Evolutionary conservation across 2,329 filamentous ascomycete species (phyloP).

Genomic region (Lecanosticta acicola): DNA sequence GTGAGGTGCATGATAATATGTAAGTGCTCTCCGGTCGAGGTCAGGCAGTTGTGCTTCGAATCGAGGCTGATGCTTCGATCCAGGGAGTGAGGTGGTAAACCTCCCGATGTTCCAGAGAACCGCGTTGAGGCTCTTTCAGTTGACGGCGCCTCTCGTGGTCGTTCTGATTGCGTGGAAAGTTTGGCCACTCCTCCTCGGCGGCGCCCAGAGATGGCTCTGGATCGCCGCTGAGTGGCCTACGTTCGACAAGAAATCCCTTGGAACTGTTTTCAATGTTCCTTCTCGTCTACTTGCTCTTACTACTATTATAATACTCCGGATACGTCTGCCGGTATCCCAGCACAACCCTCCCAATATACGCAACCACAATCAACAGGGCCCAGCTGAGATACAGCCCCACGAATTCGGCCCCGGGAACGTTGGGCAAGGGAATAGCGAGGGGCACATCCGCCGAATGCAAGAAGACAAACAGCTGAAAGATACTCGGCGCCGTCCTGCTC

Average conservation of each 20-base stretch:
- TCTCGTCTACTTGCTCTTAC: slow-evolving; percentile 11
- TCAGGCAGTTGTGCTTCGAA: too few relatives aligned
- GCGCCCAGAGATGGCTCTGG: not conserved
- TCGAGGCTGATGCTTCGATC: too few relatives aligned
- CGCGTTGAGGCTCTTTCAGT: not conserved
- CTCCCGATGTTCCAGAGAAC: not conserved
- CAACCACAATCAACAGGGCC: slow-evolving; percentile 15
- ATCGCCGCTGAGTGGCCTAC: too few relatives aligned
- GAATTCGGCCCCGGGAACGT: slow-evolving; percentile 9
- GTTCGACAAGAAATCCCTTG: not conserved
- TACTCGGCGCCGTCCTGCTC: slow-evolving; percentile 11
- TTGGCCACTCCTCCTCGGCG: not conserved
- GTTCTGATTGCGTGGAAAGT: not conserved
- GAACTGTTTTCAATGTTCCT: not conserved
- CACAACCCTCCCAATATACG: slow-evolving; percentile 15
- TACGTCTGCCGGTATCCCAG: slow-evolving; percentile 19
- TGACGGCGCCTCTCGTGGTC: not conserved
- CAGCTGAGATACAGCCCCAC: slow-evolving; percentile 18
- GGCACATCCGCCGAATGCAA: slow-evolving; percentile 19
- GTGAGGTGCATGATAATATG: slow-evolving; percentile 12
- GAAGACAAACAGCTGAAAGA: slow-evolving; percentile 22
- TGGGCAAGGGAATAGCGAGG: slow-evolving; percentile 19
- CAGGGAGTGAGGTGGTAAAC: not conserved
- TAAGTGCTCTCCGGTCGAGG: not conserved
- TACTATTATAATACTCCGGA: slow-evolving; percentile 18